phyloP scores from a whole-genome alignment of 1,139 yeast genomes.

The Sugiyamaella sp. region DNA sequence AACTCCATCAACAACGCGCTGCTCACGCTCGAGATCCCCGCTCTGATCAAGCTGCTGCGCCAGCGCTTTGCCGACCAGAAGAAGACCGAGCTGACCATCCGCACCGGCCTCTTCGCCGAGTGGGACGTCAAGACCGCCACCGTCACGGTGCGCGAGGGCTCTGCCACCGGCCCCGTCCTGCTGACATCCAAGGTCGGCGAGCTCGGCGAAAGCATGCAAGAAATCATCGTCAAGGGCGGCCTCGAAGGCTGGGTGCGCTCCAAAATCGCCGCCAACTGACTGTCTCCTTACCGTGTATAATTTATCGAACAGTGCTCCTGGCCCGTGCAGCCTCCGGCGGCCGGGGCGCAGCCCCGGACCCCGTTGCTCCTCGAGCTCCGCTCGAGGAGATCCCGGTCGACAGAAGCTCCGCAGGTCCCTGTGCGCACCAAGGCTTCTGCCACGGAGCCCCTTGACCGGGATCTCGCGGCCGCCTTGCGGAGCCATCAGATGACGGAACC shows the following conservation, averaged over 20 bases:
- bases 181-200: constrained; percentile 91
- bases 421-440: too few relatives aligned
- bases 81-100: constrained; percentile 83
- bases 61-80: constrained; percentile 58
- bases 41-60: constrained; percentile 74
- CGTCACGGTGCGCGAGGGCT: constrained; percentile 72
- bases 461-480: too few relatives aligned
- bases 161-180: constrained; percentile 57
- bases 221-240: constrained; percentile 95
- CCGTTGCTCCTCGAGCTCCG: constrained; percentile 2
- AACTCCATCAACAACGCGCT: constrained; percentile 95
- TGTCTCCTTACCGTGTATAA: background rate
- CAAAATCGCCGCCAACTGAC: constrained; percentile 50
- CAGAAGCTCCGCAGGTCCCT: background rate
- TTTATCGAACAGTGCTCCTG: background rate
- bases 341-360: constrained; percentile 6
- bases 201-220: constrained; percentile 92
- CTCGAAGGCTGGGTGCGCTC: constrained; percentile 97
- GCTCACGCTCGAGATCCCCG: constrained; percentile 90
- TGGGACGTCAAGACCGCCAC: constrained; percentile 92
- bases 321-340: constrained; percentile 1
- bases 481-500: too few relatives aligned
- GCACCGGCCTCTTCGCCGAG: constrained; percentile 90
- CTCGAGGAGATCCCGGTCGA: background rate
- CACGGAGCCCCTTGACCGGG: too few relatives aligned